Evolutionary conservation across 495 filamentous ascomycete species (phyloP).

Genomic region (Aspergillus homomorphus): DNA sequence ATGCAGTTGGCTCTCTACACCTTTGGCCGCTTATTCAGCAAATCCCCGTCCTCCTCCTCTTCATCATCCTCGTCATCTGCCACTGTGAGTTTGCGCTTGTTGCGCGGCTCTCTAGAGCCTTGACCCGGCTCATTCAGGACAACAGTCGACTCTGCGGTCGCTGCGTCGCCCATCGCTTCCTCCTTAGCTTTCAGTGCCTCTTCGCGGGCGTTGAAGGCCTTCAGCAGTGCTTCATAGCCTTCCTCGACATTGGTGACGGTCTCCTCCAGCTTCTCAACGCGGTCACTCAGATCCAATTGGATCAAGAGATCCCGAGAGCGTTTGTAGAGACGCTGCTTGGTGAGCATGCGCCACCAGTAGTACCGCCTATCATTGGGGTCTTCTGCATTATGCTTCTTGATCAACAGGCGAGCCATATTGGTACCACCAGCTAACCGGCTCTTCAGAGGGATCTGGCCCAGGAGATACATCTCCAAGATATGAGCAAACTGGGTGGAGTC

Average conservation of each 20-base stretch:
- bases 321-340: slow-evolving; percentile 77
- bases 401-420: slow-evolving; percentile 49
- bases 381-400: slow-evolving; percentile 50
- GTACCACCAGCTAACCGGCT: slow-evolving; percentile 55
- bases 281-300: slow-evolving; percentile 72
- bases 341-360: slow-evolving; percentile 77
- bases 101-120: slow-evolving; percentile 29
- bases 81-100: slow-evolving; percentile 49
- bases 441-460: slow-evolving; percentile 63
- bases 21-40: slow-evolving; percentile 38
- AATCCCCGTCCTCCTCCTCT: slow-evolving; percentile 37
- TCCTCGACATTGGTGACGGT: slow-evolving; percentile 73
- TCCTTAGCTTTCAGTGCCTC: slow-evolving; percentile 22
- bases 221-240: slow-evolving; percentile 71
- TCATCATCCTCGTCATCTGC: slow-evolving; percentile 50
- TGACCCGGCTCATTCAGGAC: slow-evolving; percentile 17
- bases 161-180: slow-evolving; percentile 23
- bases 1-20: slow-evolving; percentile 20
- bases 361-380: slow-evolving; percentile 62
- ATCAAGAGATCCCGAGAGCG: slow-evolving; percentile 73
- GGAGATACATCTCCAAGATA: slow-evolving; percentile 83
- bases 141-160: slow-evolving; percentile 19
- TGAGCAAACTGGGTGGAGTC: slow-evolving; percentile 82
- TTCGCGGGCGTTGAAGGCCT: slow-evolving; percentile 44
- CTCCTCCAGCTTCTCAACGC: slow-evolving; percentile 77